phyloP scores from a whole-genome alignment of 2,329 filamentous ascomycete species.

The Penicillium sp. region DNA sequence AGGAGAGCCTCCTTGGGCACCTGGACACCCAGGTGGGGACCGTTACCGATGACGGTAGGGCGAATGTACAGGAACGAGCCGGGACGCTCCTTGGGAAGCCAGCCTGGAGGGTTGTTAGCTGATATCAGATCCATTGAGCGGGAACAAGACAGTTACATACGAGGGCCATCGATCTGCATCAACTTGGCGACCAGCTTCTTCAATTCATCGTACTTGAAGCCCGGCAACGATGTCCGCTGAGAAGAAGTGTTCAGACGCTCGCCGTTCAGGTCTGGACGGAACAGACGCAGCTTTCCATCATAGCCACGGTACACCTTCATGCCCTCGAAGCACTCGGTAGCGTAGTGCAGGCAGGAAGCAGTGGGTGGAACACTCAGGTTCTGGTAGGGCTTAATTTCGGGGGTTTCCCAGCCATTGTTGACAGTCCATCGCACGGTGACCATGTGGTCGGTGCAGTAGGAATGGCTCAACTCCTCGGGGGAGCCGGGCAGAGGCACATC shows the following conservation, averaged over 20 bases:
- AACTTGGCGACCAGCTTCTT: conserved; percentile 74
- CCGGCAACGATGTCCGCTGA: conserved; percentile 71
- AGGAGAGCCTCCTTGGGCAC: conserved; percentile 80
- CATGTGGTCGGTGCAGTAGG: conserved; percentile 81
- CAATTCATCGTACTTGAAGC: conserved; percentile 71
- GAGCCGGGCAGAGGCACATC: conserved; percentile 45
- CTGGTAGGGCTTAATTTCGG: conserved; percentile 75
- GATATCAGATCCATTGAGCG: too few relatives aligned
- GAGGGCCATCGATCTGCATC: conserved; percentile 64
- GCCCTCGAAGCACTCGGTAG: conserved; percentile 89
- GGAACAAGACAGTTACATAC: conserved; percentile 49
- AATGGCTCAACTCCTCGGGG: conserved; percentile 45
- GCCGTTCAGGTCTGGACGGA: conserved; percentile 75
- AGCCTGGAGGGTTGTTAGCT: conserved; percentile 55
- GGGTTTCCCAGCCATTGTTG: conserved; percentile 70
- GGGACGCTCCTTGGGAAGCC: conserved; percentile 68
- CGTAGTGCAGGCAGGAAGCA: conserved; percentile 82
- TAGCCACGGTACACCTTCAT: conserved; percentile 71
- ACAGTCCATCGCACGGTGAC: conserved; percentile 71
- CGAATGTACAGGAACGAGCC: conserved; percentile 80
- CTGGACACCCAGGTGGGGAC: conserved; percentile 77
- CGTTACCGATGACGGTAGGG: conserved; percentile 83
- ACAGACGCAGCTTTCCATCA: conserved; percentile 74
- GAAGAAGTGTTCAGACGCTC: conserved; percentile 62
- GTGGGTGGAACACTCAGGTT: conserved; percentile 78